Base-by-base conservation (phyloP, 176 grass and related monocot species). In the Oropetium thomaeum region DNA sequence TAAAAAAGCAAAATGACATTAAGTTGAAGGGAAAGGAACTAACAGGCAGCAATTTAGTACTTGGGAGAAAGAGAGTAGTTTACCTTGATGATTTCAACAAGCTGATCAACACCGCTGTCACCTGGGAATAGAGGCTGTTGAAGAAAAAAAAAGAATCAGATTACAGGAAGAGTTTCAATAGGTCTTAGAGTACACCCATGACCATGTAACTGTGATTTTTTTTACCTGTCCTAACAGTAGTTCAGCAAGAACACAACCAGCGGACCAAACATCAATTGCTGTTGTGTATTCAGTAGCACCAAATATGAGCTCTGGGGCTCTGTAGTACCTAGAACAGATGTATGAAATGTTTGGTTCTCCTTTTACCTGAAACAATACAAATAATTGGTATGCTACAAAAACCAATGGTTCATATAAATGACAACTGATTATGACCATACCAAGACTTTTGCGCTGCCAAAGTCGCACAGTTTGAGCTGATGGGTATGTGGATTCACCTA, bases 11-110 rank as follows among this genome's bases (percentile, higher is more conserved):
- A n/a, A 45, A 67, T 40, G 10, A 62, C 25, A 77, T 72, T 62
- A 83, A 22, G 35, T 34, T 74, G 80, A 44, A 79, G 27, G 44
- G 3, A 75, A 69, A 81, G 22, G 17, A 63, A 29, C 13, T 22
- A 15, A 60, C 15, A 44, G 37, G 49, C 7, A 65, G 35, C 3
- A 78, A 51, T 48, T 72, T 62, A n/a, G n/a, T n/a, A 31, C 17
- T 58, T 64, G 40, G 1, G 17, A 39, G 39, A 7, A 68, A 79
- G 54, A n/a, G n/a, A 77, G 15, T 43, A 61, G 64, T 66, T 78
- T 85, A 93, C 91, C 81, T 97, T 97, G 77, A 97, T 97, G 66
- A 97, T 97, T 77, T 97, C 94, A 75, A 97, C 94, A 55, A 93
- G 90, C 71, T 97, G 94, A 40, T 97, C 94, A 71, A 97, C 90